Evolutionary conservation across 129 eudicot species (phyloP).

Genomic region (Artemisia argyi): DNA sequence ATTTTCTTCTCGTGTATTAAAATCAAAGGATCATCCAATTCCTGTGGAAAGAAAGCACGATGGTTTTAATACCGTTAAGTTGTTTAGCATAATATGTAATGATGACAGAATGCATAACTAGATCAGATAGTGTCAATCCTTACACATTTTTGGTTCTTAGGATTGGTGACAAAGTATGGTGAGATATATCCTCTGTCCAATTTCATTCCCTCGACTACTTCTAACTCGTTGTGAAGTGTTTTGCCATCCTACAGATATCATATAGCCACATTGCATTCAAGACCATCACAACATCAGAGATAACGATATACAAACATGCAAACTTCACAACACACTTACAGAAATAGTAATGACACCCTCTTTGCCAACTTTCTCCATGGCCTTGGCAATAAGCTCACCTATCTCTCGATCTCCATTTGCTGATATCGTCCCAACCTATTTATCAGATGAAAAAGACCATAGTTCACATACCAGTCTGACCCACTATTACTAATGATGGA

Average conservation of each 20-base stretch:
- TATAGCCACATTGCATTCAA: neutral
- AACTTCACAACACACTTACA: neutral
- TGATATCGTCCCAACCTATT: conserved; percentile 12
- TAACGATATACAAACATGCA: neutral
- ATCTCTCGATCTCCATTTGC: conserved; percentile 17
- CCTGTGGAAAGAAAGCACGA: conserved; percentile 14
- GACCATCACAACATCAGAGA: neutral
- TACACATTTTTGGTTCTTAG: conserved; percentile 41
- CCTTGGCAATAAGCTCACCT: conserved; percentile 13
- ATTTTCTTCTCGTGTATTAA: conserved; percentile 73
- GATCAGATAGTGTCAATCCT: conserved; percentile 2
- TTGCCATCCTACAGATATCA: conserved; percentile 31
- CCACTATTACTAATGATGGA: too few species aligned
- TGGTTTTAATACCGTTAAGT: neutral
- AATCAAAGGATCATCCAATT: conserved; percentile 72
- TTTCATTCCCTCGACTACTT: conserved; percentile 45
- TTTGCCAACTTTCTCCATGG: conserved; percentile 20
- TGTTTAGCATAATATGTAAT: too few species aligned
- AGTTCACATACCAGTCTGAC: too few species aligned
- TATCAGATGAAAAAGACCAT: neutral
- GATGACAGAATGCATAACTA: neutral
- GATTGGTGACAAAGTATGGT: conserved; percentile 42
- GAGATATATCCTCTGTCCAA: conserved; percentile 43
- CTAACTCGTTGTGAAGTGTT: conserved; percentile 33
- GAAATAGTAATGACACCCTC: conserved; percentile 9